Conservation (phyloP, 768 basidiomycete genomes). For the Phanerochaete carnosa region DNA sequence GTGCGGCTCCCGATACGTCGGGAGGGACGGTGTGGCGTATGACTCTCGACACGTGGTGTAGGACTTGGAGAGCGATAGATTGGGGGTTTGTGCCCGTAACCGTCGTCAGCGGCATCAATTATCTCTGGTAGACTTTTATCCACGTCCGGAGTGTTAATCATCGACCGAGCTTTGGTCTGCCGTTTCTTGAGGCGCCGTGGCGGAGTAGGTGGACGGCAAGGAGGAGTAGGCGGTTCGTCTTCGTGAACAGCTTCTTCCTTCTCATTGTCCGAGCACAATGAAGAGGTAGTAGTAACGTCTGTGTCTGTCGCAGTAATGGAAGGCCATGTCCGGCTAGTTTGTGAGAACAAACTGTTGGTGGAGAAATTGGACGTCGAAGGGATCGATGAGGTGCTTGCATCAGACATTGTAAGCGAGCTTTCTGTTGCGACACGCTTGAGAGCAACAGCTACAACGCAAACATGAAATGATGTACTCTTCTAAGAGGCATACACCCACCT, state of each 20-base stretch:
- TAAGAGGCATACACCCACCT: neutral
- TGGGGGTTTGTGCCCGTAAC: neutral
- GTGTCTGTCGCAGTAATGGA: slow-evolving; percentile 34
- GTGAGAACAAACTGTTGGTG: slow-evolving; percentile 5
- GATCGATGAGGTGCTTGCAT: slow-evolving; percentile 15
- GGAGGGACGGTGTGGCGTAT: neutral
- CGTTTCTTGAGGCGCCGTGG: neutral
- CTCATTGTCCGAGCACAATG: slow-evolving; percentile 73
- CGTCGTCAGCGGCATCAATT: slow-evolving; percentile 19
- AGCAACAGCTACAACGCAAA: neutral
- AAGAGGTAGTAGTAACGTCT: slow-evolving; percentile 56
- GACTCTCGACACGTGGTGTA: neutral
- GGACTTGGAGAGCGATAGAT: neutral
- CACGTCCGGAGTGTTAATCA: neutral
- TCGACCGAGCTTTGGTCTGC: neutral
- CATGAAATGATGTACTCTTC: neutral
- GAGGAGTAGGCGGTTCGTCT: slow-evolving; percentile 38
- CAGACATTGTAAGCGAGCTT: slow-evolving; percentile 4
- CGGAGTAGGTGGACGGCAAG: slow-evolving; percentile 3
- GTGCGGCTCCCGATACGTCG: neutral
- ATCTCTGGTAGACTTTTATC: slow-evolving; percentile 12
- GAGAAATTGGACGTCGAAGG: slow-evolving; percentile 12
- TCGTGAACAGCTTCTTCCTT: slow-evolving; percentile 47
- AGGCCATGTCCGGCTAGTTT: slow-evolving; percentile 25
- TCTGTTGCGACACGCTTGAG: slow-evolving; percentile 11